Base-by-base conservation (phyloP, 163 green algal species). In the Chlamydomonas reinhardtii region DNA sequence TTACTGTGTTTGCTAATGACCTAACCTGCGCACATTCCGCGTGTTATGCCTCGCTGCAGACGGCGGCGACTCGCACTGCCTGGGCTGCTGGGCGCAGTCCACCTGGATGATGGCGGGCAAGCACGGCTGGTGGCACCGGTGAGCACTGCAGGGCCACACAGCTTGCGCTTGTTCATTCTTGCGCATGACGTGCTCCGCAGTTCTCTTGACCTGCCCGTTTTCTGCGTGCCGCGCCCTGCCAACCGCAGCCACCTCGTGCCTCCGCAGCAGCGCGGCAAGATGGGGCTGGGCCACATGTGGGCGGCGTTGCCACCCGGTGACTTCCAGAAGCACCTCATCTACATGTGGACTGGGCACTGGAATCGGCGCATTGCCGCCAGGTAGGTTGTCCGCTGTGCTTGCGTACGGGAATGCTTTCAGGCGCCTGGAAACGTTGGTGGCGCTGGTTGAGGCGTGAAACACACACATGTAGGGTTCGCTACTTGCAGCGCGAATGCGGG, bases 81-180 rank as follows among this genome's bases (percentile, higher is more conserved):
- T 65, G 59, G 59, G 59, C 59, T n/a, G 24, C 59, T 65, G 59
- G 59, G 22, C 24, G 17, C 59, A 65, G 59, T 65, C 27, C 54
- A 73, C 34, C 19, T 86, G 70, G 69, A 65, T 56, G 54, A 73
- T 79, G 34, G 29, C 34, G 25, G 79, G 69, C 27, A 70, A 56
- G 19, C 54, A 74, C 56, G 79, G 79, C 54, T 73, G 69, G 69
- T 86, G 79, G 79, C 79, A 86, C 79, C 48, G 48, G 48, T 56
- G 14, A 56, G 48, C n/a, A n/a, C n/a, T n/a, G n/a, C n/a, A n/a
- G n/a, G n/a, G n/a, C n/a, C n/a, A n/a, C n/a, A n/a, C n/a, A n/a
- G n/a, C n/a, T n/a, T n/a, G n/a, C n/a, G n/a, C n/a, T n/a, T n/a
- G n/a, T n/a, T n/a, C n/a, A n/a, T n/a, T n/a, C n/a, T n/a, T n/a